Percentiles rank a stretch among this genome's conserved stretches.
These are phyloP conservation scores for Chimonanthus salicifolius DNA, from an alignment of 164 flowering plant genomes.

Conservation along the genomic window DNA sequence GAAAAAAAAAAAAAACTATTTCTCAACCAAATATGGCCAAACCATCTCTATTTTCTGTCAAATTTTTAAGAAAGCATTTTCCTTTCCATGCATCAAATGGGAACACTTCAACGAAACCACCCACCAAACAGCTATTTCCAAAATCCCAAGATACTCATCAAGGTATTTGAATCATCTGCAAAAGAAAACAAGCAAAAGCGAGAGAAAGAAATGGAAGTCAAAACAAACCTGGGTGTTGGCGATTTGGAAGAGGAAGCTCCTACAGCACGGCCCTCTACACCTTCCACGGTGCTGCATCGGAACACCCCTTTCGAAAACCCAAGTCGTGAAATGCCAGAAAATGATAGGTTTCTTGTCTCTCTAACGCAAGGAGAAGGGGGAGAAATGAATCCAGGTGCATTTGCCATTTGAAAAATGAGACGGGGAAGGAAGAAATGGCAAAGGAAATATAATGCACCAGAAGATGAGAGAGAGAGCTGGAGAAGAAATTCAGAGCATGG, in stretches of 20 bases:
- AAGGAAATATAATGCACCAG: neutral
- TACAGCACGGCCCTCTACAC: conserved; percentile 23
- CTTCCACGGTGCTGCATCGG: conserved; percentile 31
- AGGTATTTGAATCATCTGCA: neutral
- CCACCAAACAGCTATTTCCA: neutral
- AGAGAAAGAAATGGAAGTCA: neutral
- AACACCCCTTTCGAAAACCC: conserved; percentile 31
- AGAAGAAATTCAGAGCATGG: neutral
- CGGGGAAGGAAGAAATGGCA: neutral
- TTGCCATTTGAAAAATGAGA: conserved; percentile 32
- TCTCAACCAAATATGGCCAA: neutral
- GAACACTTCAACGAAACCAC: neutral
- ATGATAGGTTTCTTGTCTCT: conserved; percentile 21
- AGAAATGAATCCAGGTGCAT: conserved; percentile 43
- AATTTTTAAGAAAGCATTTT: too few species aligned
- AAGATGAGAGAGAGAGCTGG: neutral
- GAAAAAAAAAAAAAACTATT: neutral
- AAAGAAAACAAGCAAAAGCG: neutral
- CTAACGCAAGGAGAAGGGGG: conserved; percentile 35
- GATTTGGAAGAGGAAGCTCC: conserved; percentile 38
- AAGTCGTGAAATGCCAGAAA: conserved; percentile 31
- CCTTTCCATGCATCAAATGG: too few species aligned
- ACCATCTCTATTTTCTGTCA: too few species aligned
- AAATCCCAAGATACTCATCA: neutral
- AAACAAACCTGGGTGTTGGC: conserved; percentile 37